Conservation (phyloP, 352 stramenopile species). For the Globisporangium acanthophoron region DNA sequence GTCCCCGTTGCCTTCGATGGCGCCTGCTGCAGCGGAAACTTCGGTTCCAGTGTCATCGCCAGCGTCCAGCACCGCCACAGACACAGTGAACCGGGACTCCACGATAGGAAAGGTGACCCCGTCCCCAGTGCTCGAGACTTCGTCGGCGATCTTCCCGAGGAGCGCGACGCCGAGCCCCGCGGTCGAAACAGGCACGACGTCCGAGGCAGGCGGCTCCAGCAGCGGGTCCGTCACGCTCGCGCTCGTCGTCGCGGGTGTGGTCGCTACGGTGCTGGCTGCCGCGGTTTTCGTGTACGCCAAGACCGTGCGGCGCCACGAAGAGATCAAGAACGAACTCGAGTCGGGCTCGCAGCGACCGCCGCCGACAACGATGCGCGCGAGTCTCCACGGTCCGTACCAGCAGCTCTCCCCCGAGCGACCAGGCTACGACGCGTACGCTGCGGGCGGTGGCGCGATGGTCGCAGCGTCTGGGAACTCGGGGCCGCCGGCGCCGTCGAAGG, state of each 20-base stretch:
- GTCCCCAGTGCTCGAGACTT: slow-evolving; percentile 1
- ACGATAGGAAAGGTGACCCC: background rate
- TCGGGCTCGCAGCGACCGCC: slow-evolving; percentile 9
- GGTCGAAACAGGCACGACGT: slow-evolving; percentile 29
- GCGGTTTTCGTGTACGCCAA: slow-evolving; percentile 55
- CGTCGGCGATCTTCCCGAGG: slow-evolving; percentile 4
- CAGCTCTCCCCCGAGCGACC: slow-evolving; percentile 12
- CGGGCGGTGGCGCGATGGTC: background rate
- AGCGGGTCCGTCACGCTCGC: slow-evolving; percentile 34
- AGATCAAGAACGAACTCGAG: slow-evolving; percentile 29
- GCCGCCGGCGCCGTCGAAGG: background rate
- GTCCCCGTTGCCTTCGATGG: slow-evolving; percentile 5
- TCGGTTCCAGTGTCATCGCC: slow-evolving; percentile 6
- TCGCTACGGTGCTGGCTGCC: slow-evolving; percentile 33
- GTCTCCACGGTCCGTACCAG: slow-evolving; percentile 7
- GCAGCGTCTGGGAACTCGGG: background rate
- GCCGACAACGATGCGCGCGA: background rate
- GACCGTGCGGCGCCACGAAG: slow-evolving; percentile 24
- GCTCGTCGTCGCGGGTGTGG: slow-evolving; percentile 38
- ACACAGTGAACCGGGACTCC: background rate
- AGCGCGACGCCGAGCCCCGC: slow-evolving; percentile 5
- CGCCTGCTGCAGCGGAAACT: slow-evolving; percentile 8
- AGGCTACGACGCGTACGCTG: slow-evolving; percentile 9
- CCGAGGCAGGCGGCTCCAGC: slow-evolving; percentile 8
- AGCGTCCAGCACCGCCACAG: slow-evolving; percentile 5